Evolutionary conservation across 2,329 filamentous ascomycete species (phyloP).

Genomic region (Microcyclosporella mali): DNA sequence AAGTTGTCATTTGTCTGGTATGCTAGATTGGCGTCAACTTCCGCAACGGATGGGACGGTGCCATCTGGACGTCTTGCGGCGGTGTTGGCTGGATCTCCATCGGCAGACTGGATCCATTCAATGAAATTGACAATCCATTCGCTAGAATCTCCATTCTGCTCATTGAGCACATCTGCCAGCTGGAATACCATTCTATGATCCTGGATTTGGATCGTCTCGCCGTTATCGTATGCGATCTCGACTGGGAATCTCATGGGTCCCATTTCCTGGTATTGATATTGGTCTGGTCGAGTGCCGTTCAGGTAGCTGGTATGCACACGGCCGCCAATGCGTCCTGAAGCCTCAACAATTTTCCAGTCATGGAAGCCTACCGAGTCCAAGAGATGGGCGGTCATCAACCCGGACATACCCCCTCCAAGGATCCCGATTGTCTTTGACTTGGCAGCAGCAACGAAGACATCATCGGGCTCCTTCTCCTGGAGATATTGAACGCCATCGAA

Average conservation of each 20-base stretch:
- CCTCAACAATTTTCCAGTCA: slow-evolving; percentile 58
- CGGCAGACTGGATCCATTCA: slow-evolving; percentile 52
- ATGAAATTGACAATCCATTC: slow-evolving; percentile 54
- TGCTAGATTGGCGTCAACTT: slow-evolving; percentile 41
- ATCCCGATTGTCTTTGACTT: slow-evolving; percentile 58
- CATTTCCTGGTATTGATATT: slow-evolving; percentile 64
- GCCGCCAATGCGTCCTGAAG: slow-evolving; percentile 55
- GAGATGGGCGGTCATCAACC: slow-evolving; percentile 52
- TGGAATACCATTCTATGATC: slow-evolving; percentile 62
- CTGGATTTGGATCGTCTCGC: slow-evolving; percentile 53
- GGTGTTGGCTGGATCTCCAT: slow-evolving; percentile 49
- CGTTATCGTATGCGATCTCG: slow-evolving; percentile 45
- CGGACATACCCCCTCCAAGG: slow-evolving; percentile 60
- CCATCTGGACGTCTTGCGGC: slow-evolving; percentile 47
- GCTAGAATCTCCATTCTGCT: slow-evolving; percentile 49
- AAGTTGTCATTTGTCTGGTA: slow-evolving; percentile 21
- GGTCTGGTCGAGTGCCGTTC: slow-evolving; percentile 49
- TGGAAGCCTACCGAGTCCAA: slow-evolving; percentile 51
- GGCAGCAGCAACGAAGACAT: slow-evolving; percentile 47
- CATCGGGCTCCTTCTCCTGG: slow-evolving; percentile 47
- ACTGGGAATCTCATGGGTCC: slow-evolving; percentile 61
- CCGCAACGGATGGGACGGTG: slow-evolving; percentile 47
- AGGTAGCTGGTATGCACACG: slow-evolving; percentile 60
- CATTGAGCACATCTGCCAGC: slow-evolving; percentile 54
- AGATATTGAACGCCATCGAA: slow-evolving; percentile 60